phyloP scores from a whole-genome alignment of 768 basidiomycete genomes.

The Boletus sp. region DNA sequence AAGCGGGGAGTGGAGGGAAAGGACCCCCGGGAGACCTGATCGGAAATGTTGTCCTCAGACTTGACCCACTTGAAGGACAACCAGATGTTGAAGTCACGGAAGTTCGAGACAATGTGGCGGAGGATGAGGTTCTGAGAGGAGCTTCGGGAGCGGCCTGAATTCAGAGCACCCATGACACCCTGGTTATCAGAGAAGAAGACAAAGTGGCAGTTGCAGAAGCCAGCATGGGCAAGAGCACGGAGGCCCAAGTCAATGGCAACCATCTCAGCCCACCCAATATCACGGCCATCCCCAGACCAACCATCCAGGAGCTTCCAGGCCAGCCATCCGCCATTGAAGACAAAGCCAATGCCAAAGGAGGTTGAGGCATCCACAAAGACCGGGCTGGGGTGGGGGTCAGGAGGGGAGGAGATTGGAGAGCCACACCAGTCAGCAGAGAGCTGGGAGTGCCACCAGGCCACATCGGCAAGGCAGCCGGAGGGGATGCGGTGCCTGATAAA shows the following conservation, averaged over 20 bases:
- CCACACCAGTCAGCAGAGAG: neutral
- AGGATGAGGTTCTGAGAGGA: neutral
- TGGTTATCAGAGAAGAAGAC: conserved; percentile 40
- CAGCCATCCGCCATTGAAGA: conserved; percentile 33
- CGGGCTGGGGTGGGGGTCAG: neutral
- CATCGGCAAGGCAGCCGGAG: rapidly evolving
- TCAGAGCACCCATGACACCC: conserved; percentile 30
- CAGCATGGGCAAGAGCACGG: neutral
- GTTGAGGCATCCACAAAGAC: neutral
- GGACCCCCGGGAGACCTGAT: conserved; percentile 36
- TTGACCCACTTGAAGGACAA: too few relatives aligned
- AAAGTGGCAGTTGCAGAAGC: conserved; percentile 22
- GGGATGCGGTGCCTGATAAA: too few relatives aligned
- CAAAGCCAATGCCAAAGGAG: conserved; percentile 26
- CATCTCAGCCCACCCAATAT: neutral
- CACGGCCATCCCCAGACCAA: neutral
- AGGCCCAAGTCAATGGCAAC: neutral
- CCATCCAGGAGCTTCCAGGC: conserved; percentile 34
- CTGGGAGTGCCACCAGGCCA: neutral
- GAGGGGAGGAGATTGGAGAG: neutral
- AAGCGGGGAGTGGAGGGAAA: too few relatives aligned
- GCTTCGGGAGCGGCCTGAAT: neutral
- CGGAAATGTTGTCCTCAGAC: conserved; percentile 34
- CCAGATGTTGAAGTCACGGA: too few relatives aligned
- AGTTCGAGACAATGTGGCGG: neutral